A percentile compares a stretch with the other conserved stretches of the same genome.
phyloP scores from a whole-genome alignment of 805 yeast species.

The Jamesozyma jinghongensis region DNA sequence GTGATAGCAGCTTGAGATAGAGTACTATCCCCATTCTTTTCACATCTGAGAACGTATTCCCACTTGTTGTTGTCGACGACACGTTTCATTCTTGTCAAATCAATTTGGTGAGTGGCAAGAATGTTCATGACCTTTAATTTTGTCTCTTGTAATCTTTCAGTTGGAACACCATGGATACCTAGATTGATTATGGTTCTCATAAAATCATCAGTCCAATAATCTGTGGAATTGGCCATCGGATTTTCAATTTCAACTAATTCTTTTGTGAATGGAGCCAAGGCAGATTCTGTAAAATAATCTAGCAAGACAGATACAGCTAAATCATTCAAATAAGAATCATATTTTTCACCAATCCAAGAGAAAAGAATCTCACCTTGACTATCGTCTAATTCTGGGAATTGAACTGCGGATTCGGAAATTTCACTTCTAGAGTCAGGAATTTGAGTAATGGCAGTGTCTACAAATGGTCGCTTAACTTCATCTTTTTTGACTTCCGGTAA shows the following conservation, averaged over 20 bases:
- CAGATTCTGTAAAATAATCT: conserved; percentile 64
- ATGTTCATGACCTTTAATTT: conserved; percentile 43
- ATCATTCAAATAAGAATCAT: conserved; percentile 41
- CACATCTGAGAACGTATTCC: conserved; percentile 52
- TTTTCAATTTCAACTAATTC: conserved; percentile 70
- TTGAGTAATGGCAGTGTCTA: conserved; percentile 45
- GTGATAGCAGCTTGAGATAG: conserved; percentile 60
- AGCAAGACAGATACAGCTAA: conserved; percentile 67
- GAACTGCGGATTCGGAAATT: conserved; percentile 41
- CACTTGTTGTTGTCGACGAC: conserved; percentile 56
- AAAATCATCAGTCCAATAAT: conserved; percentile 67
- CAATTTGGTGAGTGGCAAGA: conserved; percentile 52
- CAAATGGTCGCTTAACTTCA: conserved; percentile 58
- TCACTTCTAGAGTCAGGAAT: conserved; percentile 39
- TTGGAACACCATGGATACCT: conserved; percentile 65
- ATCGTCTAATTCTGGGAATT: conserved; percentile 87
- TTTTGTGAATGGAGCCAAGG: conserved; percentile 66
- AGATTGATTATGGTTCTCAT: conserved; percentile 48
- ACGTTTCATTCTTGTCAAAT: conserved; percentile 56
- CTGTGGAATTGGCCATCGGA: conserved; percentile 69
- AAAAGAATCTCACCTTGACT: conserved; percentile 65
- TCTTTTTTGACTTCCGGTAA: conserved; percentile 34
- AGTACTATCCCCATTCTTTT: conserved; percentile 46
- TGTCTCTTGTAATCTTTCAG: conserved; percentile 47
- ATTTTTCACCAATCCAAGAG: conserved; percentile 76